Base-by-base conservation (phyloP, 2,329 filamentous ascomycete species). In the Thielaviopsis populi region DNA sequence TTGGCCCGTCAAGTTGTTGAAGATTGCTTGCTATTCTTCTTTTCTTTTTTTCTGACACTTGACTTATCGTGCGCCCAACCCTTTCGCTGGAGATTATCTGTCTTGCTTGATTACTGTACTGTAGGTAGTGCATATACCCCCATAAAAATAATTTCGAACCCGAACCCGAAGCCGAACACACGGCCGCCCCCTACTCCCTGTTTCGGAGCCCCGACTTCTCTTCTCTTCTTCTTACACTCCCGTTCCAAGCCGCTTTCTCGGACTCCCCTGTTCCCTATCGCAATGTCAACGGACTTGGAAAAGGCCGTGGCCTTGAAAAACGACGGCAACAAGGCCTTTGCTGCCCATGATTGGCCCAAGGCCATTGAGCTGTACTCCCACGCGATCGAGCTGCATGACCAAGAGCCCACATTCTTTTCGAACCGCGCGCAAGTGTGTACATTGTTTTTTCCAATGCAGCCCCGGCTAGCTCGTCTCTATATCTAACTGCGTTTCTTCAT, bases 271-370 rank as follows among this genome's bases (percentile, higher is more conserved):
- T 11, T 19, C 50, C 6, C 17, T 15, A 19, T 63, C 66, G 60
- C 67, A 68, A 80, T 80, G 77, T 70, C 76, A 66, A 73, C 73
- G 40, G 70, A 73, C 27, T 70, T 76, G 70, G 85, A 88, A 73
- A 84, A 88, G 74, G 92, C 92, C 62, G 82, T 85, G 69, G 87
- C 86, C 72, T 79, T 95, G 70, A 99, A 99, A 79, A 87, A 95
- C 75, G 83, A 95, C 75, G 94, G 94, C 73, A 99, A 99, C 76
- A 88, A 91, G 72, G 91, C 91, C 62, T 97, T 97, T 76, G 84
- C 85, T 64, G 79, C 84, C 40, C 90, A 96, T 71, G 88, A 97
- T 78, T 99, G 89, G 88, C 83, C 81, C 11, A 77, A 80, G 2
- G 94, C 94, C 7, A 81, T 96, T 68, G 85, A 91, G 1, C 84